phyloP scores from a whole-genome alignment of 208 protist genomes.

The Balamuthia mandrillaris region DNA sequence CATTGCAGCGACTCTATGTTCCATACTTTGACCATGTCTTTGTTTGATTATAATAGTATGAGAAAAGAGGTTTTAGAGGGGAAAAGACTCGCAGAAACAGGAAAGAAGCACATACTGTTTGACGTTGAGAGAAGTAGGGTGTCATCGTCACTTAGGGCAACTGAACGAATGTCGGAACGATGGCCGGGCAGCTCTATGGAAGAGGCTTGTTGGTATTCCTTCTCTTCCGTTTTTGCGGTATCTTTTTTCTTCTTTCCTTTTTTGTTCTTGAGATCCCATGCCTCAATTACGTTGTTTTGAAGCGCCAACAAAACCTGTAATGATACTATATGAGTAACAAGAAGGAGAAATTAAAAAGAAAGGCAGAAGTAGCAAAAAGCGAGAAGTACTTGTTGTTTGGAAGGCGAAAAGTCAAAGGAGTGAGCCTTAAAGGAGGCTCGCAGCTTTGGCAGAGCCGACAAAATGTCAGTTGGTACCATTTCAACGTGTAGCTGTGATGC shows the following conservation, averaged over 20 bases:
- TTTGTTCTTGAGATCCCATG: constrained; percentile 35
- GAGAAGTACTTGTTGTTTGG: background rate
- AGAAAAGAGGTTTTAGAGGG: background rate
- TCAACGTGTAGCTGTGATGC: background rate
- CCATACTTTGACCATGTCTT: constrained; percentile 70
- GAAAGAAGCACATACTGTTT: background rate
- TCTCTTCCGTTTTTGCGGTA: background rate
- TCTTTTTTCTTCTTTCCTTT: background rate
- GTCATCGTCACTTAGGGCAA: constrained; percentile 64
- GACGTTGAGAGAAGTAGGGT: constrained; percentile 24
- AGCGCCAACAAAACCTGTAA: constrained; percentile 23
- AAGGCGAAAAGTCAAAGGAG: background rate
- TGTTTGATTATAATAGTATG: background rate
- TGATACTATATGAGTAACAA: background rate
- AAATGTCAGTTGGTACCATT: background rate
- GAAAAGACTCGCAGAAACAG: background rate
- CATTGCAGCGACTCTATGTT: constrained; percentile 57
- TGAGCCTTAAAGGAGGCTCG: background rate
- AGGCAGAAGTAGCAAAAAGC: background rate
- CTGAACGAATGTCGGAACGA: constrained; percentile 65
- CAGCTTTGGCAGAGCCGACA: background rate
- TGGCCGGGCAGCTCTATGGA: constrained; percentile 50
- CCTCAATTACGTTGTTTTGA: constrained; percentile 50
- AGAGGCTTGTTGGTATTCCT: background rate
- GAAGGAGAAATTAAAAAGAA: background rate